phyloP scores from a whole-genome alignment of 306 rosid genomes.

The Alnus glutinosa region DNA sequence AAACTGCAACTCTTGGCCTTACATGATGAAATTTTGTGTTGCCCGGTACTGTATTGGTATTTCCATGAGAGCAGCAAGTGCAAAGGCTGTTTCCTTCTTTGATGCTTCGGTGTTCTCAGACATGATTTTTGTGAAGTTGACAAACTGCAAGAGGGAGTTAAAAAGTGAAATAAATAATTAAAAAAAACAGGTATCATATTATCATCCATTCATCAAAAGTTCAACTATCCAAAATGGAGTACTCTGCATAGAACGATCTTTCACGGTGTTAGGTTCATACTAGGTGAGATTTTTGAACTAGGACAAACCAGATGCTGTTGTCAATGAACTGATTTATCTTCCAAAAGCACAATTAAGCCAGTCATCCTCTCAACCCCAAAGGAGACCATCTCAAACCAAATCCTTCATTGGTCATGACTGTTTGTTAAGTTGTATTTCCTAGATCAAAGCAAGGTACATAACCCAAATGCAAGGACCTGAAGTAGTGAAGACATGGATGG shows the following conservation, averaged over 20 bases:
- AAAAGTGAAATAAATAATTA: neutral
- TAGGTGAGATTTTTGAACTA: neutral
- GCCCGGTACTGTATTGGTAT: slow-evolving; percentile 82
- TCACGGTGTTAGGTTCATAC: neutral
- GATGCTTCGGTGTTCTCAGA: slow-evolving; percentile 68
- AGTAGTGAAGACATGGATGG: neutral
- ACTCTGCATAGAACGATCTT: neutral
- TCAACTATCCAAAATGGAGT: neutral
- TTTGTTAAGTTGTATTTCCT: neutral
- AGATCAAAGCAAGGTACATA: neutral
- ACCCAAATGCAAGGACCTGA: neutral
- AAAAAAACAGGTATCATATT: slow-evolving; percentile 8
- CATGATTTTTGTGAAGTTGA: slow-evolving; percentile 92
- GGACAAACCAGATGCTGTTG: neutral
- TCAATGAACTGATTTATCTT: slow-evolving; percentile 12
- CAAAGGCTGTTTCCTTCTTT: slow-evolving; percentile 86
- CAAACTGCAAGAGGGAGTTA: slow-evolving; percentile 54
- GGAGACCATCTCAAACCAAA: slow-evolving; percentile 1
- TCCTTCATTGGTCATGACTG: neutral
- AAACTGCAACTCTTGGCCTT: slow-evolving; percentile 31
- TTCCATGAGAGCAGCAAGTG: slow-evolving; percentile 98
- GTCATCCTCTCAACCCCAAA: neutral
- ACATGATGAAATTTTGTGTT: slow-evolving; percentile 60
- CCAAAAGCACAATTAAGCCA: neutral
- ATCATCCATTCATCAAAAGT: slow-evolving; percentile 9